Percentiles rank a stretch among this genome's conserved stretches.
Evolutionary conservation across 345 rosid genomes (phyloP).

Genomic region (Salix viminalis): DNA sequence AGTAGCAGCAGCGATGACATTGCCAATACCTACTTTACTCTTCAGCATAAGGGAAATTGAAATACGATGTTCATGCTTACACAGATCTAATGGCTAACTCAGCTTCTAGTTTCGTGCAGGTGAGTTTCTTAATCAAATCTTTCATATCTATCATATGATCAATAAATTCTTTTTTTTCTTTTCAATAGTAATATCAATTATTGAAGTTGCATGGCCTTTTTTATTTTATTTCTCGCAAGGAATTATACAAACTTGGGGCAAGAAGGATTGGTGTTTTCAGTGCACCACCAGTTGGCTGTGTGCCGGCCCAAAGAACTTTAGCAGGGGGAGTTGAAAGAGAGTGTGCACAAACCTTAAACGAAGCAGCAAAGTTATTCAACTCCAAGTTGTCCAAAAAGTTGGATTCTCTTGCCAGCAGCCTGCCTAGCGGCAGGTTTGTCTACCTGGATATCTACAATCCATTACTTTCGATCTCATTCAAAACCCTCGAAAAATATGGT

Average conservation of each 20-base stretch:
- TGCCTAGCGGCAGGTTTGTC: conserved; percentile 27
- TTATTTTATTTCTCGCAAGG: too few species aligned
- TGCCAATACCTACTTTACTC: conserved; percentile 38
- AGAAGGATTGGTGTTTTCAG: conserved; percentile 39
- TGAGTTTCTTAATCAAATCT: not conserved
- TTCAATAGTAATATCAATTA: not conserved
- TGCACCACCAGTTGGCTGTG: conserved; percentile 54
- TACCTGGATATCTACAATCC: conserved; percentile 53
- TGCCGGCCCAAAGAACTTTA: conserved; percentile 41
- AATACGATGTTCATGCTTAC: conserved; percentile 35
- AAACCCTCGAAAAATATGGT: conserved; percentile 52
- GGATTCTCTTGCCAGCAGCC: conserved; percentile 28
- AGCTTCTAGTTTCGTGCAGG: conserved; percentile 37
- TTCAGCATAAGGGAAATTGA: conserved; percentile 21
- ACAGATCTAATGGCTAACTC: conserved; percentile 28
- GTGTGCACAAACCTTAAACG: conserved; percentile 33
- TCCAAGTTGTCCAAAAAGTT: conserved; percentile 25
- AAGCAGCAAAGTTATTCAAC: conserved; percentile 42
- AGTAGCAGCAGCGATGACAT: conserved; percentile 56
- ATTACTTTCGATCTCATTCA: conserved; percentile 45
- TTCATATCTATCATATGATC: not conserved
- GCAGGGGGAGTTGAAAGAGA: conserved; percentile 23
- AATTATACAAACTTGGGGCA: conserved; percentile 41
- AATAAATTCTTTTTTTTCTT: too few species aligned
- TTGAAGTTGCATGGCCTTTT: not conserved